These are phyloP conservation scores for Solanum hybrid DNA, from an alignment of 305 asterid species.

Conservation along the genomic window DNA sequence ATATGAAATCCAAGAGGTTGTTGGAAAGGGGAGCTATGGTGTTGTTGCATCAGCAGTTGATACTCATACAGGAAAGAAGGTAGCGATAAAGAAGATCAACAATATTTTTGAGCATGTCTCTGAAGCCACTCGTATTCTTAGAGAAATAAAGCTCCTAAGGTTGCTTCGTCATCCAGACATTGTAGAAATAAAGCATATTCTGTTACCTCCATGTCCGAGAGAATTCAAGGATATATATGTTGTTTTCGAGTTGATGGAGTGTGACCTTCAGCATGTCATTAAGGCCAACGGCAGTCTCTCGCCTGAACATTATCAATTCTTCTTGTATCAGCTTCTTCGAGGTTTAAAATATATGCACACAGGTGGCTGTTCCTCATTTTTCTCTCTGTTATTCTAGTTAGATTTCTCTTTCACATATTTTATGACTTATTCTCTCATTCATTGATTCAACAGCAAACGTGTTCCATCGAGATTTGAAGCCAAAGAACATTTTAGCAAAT, in stretches of 20 bases:
- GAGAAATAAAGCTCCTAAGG: conserved; percentile 92
- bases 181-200: conserved; percentile 81
- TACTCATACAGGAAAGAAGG: conserved; percentile 90
- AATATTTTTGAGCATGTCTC: conserved; percentile 82
- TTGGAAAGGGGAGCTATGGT: conserved; percentile 96
- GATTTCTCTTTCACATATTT: not conserved
- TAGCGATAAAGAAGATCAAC: conserved; percentile 83
- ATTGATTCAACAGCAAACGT: conserved; percentile 63
- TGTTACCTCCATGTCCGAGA: conserved; percentile 85
- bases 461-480: conserved; percentile 82
- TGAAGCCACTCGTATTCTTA: conserved; percentile 84
- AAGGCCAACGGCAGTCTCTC: conserved; percentile 80
- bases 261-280: conserved; percentile 91
- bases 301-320: conserved; percentile 88
- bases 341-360: conserved; percentile 85
- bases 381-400: not conserved
- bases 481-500: conserved; percentile 90
- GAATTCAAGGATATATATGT: conserved; percentile 91
- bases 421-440: not conserved
- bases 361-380: conserved; percentile 30
- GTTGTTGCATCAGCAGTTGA: conserved; percentile 95
- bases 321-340: conserved; percentile 93
- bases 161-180: conserved; percentile 80
- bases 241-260: conserved; percentile 95
- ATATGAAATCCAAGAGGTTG: conserved; percentile 89